A percentile compares a stretch with the other conserved stretches of the same genome.
Conservation (phyloP, 306 rosid species). For the Pueraria montana region DNA sequence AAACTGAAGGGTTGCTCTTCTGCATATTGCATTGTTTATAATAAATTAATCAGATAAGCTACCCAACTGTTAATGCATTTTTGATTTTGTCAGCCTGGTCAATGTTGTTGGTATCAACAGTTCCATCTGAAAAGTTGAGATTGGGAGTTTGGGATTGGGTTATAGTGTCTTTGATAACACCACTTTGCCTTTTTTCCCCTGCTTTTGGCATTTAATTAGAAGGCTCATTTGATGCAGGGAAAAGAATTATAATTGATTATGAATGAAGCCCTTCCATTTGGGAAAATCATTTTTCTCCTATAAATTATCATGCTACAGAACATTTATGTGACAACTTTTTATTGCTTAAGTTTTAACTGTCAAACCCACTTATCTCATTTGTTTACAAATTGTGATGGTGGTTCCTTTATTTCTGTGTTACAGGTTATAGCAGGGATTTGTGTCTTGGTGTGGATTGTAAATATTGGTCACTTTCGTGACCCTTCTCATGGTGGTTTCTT, state of each 20-base stretch:
- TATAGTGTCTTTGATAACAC: constrained; percentile 8
- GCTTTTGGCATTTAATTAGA: constrained; percentile 34
- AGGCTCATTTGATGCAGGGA: constrained; percentile 32
- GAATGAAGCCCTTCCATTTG: background rate
- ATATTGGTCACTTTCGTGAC: constrained; percentile 98
- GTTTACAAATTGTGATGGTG: constrained; percentile 40
- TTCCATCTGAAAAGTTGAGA: constrained; percentile 38
- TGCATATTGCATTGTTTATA: constrained; percentile 11
- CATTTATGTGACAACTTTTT: constrained; percentile 29
- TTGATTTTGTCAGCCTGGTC: constrained; percentile 17
- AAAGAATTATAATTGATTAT: constrained; percentile 34
- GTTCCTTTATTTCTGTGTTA: constrained; percentile 40
- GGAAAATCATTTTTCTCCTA: constrained; percentile 34
- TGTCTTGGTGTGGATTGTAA: constrained; percentile 93
- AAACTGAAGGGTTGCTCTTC: constrained; percentile 26
- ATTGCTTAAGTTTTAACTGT: constrained; percentile 36
- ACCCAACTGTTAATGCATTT: constrained; percentile 35
- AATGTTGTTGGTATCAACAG: constrained; percentile 30
- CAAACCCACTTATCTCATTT: constrained; percentile 30
- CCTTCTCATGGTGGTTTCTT: constrained; percentile 98
- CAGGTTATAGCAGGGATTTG: constrained; percentile 99
- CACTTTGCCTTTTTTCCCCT: constrained; percentile 37
- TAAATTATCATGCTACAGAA: constrained; percentile 37
- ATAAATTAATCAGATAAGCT: constrained; percentile 33
- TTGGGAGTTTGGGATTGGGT: constrained; percentile 22